These are phyloP conservation scores for Paraphaeosphaeria minitans DNA, from an alignment of 2,329 filamentous ascomycete species.

Conservation along the genomic window DNA sequence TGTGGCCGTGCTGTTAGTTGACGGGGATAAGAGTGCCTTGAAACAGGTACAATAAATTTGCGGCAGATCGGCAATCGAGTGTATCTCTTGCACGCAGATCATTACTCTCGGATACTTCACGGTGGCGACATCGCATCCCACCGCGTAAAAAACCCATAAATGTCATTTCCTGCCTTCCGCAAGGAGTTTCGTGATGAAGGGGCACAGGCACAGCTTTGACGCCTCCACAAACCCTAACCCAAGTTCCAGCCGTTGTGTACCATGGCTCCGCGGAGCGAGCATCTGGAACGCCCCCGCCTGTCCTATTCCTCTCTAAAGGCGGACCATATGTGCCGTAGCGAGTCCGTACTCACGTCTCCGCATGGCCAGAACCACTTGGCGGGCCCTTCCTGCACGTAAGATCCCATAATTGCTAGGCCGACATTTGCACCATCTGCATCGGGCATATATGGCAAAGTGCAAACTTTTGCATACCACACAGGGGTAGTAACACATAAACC, in stretches of 20 bases:
- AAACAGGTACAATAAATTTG: not conserved
- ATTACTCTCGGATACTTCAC: not conserved
- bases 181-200: not conserved
- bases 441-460: not conserved
- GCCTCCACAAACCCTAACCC: not conserved
- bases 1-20: not conserved
- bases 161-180: not conserved
- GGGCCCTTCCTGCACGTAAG: not conserved
- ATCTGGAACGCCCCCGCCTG: not conserved
- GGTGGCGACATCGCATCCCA: not conserved
- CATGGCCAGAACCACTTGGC: conserved; percentile 7
- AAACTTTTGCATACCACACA: not conserved
- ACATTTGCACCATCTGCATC: not conserved
- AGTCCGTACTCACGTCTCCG: conserved; percentile 1
- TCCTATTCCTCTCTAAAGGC: not conserved
- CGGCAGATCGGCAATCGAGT: not conserved
- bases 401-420: not conserved
- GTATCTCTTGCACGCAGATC: not conserved
- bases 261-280: not conserved
- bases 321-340: not conserved
- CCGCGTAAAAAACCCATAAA: not conserved
- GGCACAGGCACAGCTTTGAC: not conserved
- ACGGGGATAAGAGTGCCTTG: not conserved
- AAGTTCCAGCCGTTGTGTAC: not conserved
- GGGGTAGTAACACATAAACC: not conserved